Evolutionary conservation across 2,329 filamentous ascomycete species (phyloP), one percentile per base, ranked within the genome.

Genomic region (Penicillium sp.): DNA sequence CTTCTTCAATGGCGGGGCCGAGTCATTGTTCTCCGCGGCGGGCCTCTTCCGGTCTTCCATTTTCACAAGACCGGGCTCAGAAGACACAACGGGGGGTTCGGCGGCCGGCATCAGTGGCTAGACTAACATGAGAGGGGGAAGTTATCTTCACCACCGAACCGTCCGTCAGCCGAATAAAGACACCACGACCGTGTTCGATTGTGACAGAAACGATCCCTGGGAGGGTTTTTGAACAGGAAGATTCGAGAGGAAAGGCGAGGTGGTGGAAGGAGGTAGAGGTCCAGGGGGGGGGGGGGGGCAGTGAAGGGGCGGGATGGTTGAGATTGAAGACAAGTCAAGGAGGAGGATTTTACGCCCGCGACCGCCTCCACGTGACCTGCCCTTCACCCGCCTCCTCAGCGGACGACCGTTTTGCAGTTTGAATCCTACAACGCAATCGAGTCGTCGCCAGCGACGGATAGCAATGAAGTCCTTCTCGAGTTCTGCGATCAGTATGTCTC

Each of bases 11-110:
- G 93, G 92, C 61, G 93, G 93, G 61, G 89, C 89, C 68, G 90
- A 80, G 64, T 97, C 91, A 73, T 94, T 90, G 68, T 84, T 79
- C 70, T 88, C 89, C 65, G 88, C 83, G 70, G 91, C 90, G 70
- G 91, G 89, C 84, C 94, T 87, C 84, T 99, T 99, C 84, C 94
- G 91, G 81, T 97, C 94, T 84, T 99, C 94, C 93, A 97, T 99
- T 84, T 94, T 96, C 65, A 86, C 81, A 78, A 90, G 82, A 83
- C 86, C 86, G 74, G 82, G 75, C 79, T 90, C 88, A 81, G 89
- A 85, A 84, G 86, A 84, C 81, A 87, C 82, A 75, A 87, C 81
- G 76, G 85, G 83, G 73, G 82, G 81, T 78, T 89, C 88, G 79
- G 89, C 86, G 84, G 89, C 84, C 87, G 87, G 87, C 90, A 95